Evolutionary conservation across 441 rosid genomes (phyloP), one percentile per base, ranked within the genome.

Genomic region (Populus hybrid): DNA sequence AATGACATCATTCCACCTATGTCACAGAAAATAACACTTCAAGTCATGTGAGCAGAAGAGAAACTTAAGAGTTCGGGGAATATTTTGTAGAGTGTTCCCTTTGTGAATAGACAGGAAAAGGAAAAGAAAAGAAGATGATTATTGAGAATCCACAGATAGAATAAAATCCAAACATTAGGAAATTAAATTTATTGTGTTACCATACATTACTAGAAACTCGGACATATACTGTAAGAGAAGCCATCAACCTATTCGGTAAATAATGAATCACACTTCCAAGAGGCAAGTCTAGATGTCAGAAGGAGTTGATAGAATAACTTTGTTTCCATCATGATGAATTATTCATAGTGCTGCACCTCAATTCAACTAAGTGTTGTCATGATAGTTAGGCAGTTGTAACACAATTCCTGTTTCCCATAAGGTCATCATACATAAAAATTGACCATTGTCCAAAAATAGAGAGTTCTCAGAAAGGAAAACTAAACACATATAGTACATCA

Each of bases 1-100:
- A 95, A 79, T 1, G 98, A 93, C 98, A 95, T 93, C 99, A 95
- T 95, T 85, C 98, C 99, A 90, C 98, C 99, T 95, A 76, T 8
- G 61, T 59, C 32, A 78, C 11, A 76, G 54, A 71, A 70, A 67
- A 40, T 2, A 75, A 72, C 67, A 42, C 9, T 1, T 74, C 46
- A 73, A 40, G 73, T 78, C 72, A 28, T 54, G 73, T 50, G n/a
- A 78, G 59, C 66, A 72, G 70, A 42, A 36, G 50, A 78, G 28
- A 16, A 67, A 80, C 0, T 36, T 28, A 50, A 28, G 26, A 72
- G 23, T 32, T 70, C 61, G 54, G 6, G 59, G 64, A 59, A 70
- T 36, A 10, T 21, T 46, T 34, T 10, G 36, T 35, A 9, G 11
- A 35, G 7, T 9, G 50, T 24, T n/a, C 28, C 21, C 30, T 12